Conservation (phyloP, 306 rosid genomes). For the Cicer bijugum region DNA sequence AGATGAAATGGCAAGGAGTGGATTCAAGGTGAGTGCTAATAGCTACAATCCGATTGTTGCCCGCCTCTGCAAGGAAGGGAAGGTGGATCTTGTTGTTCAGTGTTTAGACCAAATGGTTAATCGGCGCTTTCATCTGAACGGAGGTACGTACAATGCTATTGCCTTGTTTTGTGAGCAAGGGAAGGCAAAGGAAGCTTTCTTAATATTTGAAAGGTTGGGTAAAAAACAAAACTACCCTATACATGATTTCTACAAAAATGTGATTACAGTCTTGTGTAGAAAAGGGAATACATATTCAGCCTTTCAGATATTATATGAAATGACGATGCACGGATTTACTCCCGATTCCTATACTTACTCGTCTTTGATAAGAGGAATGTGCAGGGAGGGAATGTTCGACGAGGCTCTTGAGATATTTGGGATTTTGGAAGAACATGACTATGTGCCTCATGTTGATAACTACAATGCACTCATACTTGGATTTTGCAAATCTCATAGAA, state of each 20-base stretch:
- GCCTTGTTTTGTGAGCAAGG: slow-evolving; percentile 76
- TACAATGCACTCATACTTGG: slow-evolving; percentile 84
- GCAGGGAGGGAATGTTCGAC: slow-evolving; percentile 84
- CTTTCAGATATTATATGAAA: slow-evolving; percentile 81
- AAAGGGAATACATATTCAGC: slow-evolving; percentile 90
- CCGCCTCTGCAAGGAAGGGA: slow-evolving; percentile 73
- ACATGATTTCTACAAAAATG: slow-evolving; percentile 62
- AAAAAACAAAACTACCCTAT: slow-evolving; percentile 59
- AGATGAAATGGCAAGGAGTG: slow-evolving; percentile 71
- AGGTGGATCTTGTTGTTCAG: slow-evolving; percentile 66
- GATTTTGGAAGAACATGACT: slow-evolving; percentile 72
- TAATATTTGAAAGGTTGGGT: slow-evolving; percentile 69
- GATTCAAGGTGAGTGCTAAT: slow-evolving; percentile 70
- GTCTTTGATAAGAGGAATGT: slow-evolving; percentile 85
- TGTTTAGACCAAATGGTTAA: slow-evolving; percentile 74
- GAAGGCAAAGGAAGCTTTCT: slow-evolving; percentile 72
- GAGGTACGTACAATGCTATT: slow-evolving; percentile 81
- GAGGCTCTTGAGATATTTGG: slow-evolving; percentile 76
- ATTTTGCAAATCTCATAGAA: slow-evolving; percentile 71
- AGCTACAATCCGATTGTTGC: slow-evolving; percentile 84
- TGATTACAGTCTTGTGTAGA: slow-evolving; percentile 74
- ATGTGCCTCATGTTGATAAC: slow-evolving; percentile 65
- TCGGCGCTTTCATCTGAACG: slow-evolving; percentile 65
- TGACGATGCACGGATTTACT: slow-evolving; percentile 72
- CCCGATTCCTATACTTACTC: slow-evolving; percentile 86